These are phyloP conservation scores for Tulasnella sp. DNA, from an alignment of 768 basidiomycete genomes.

Conservation along the genomic window DNA sequence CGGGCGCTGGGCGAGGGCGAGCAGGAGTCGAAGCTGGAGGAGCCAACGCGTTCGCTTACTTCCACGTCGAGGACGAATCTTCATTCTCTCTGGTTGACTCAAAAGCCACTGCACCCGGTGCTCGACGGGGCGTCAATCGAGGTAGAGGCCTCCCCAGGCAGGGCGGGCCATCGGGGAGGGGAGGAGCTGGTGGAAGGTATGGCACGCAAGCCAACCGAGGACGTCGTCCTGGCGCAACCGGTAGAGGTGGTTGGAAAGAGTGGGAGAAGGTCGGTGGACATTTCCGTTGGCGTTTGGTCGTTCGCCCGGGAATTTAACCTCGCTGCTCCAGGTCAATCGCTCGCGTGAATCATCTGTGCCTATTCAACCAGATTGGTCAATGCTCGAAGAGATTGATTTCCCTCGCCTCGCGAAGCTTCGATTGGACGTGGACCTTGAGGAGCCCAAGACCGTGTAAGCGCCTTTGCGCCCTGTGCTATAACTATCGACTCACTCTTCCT, in stretches of 20 bases:
- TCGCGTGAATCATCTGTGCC: conserved; percentile 87
- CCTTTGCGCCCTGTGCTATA: neutral
- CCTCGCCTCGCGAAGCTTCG: conserved; percentile 80
- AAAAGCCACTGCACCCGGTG: conserved; percentile 46
- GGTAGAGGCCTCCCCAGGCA: conserved; percentile 24
- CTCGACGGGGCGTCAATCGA: conserved; percentile 50
- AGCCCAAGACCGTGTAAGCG: conserved; percentile 78
- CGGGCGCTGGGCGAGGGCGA: conserved; percentile 3
- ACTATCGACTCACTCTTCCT: neutral
- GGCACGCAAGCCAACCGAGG: conserved; percentile 31
- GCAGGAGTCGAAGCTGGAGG: conserved; percentile 47
- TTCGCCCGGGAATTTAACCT: neutral
- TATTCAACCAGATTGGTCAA: conserved; percentile 85
- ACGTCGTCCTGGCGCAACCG: conserved; percentile 29
- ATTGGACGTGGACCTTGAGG: conserved; percentile 67
- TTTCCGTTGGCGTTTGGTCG: neutral
- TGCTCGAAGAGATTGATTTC: conserved; percentile 97
- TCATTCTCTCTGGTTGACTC: conserved; percentile 94
- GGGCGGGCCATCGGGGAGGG: conserved; percentile 22
- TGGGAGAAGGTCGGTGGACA: conserved; percentile 73
- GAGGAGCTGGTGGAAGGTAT: conserved; percentile 21
- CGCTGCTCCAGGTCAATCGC: conserved; percentile 28
- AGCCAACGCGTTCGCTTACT: conserved; percentile 88
- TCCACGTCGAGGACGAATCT: conserved; percentile 96
- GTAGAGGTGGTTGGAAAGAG: conserved; percentile 68